These are phyloP conservation scores for Penicillium occitanis DNA, from an alignment of 2,329 filamentous ascomycete genomes.

Conservation along the genomic window DNA sequence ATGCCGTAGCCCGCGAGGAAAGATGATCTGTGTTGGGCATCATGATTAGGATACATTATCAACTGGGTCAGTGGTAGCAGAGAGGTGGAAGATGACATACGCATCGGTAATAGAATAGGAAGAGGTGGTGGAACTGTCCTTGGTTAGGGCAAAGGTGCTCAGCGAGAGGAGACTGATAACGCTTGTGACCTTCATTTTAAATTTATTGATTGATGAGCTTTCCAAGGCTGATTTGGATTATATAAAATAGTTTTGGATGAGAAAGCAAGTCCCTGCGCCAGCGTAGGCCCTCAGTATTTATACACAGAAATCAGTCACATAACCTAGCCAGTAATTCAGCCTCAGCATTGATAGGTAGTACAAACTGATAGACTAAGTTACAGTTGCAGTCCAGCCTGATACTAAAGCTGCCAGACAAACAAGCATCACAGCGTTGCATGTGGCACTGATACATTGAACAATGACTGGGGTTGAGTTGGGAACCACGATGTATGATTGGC, in stretches of 20 bases:
- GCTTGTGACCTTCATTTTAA: not conserved
- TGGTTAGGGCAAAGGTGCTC: not conserved
- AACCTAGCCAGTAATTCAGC: not conserved
- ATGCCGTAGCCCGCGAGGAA: slow-evolving; percentile 6
- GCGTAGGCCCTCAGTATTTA: not conserved
- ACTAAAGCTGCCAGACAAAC: not conserved
- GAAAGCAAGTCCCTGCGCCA: not conserved
- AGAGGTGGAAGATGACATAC: not conserved
- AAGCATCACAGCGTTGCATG: not conserved
- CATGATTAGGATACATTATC: not conserved
- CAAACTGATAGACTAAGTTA: not conserved
- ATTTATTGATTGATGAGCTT: not conserved
- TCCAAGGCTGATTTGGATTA: not conserved
- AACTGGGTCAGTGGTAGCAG: not conserved
- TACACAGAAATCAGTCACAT: not conserved
- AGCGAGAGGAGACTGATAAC: not conserved
- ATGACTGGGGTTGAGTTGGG: not conserved
- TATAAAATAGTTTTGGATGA: not conserved
- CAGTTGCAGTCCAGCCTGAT: not conserved
- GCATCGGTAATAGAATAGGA: not conserved
- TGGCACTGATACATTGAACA: not conserved
- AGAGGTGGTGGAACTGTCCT: not conserved
- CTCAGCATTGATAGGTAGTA: not conserved
- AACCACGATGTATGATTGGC: not conserved
- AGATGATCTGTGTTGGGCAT: not conserved